Evolutionary conservation across 2,329 filamentous ascomycete genomes (phyloP).

Genomic region (Stachybotrys chlorohalonatus): DNA sequence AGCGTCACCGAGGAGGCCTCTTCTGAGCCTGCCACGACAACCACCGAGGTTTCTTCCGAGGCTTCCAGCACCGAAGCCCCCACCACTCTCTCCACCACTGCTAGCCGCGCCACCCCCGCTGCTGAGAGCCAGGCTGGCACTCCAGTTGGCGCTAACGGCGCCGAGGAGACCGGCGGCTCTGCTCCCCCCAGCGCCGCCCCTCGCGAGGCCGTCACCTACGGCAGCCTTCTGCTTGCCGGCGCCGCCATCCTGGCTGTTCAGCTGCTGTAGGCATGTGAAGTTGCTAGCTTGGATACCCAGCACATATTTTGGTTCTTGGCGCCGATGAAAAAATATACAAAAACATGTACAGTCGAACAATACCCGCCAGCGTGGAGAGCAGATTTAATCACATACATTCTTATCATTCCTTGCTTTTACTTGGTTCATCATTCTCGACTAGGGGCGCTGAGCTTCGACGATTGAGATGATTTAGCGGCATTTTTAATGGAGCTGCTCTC

Average conservation of each 20-base stretch:
- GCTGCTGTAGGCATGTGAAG: conserved; percentile 16
- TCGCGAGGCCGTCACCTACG: conserved; percentile 16
- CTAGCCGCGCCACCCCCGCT: conserved; percentile 7
- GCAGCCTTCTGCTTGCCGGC: conserved; percentile 16
- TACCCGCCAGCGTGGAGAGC: conserved; percentile 13
- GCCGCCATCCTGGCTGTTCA: conserved; percentile 18
- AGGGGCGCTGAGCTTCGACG: neutral
- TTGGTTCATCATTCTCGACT: neutral
- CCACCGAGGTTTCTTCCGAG: conserved; percentile 3
- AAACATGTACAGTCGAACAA: conserved; percentile 13
- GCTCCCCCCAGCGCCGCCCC: conserved; percentile 9
- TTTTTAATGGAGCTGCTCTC: neutral
- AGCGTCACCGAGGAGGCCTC: neutral
- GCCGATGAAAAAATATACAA: conserved; percentile 7
- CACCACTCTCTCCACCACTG: conserved; percentile 11
- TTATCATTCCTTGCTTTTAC: neutral
- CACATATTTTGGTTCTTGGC: conserved; percentile 10
- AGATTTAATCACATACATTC: conserved; percentile 18
- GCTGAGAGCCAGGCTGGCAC: conserved; percentile 4
- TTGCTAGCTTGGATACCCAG: conserved; percentile 12
- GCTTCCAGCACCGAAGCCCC: conserved; percentile 8
- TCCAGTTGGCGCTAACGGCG: conserved; percentile 1
- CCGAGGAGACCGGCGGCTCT: neutral
- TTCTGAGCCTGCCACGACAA: conserved; percentile 5
- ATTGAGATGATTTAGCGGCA: neutral